A percentile compares a stretch with the other conserved stretches of the same genome.
Evolutionary conservation across 1,284 basidiomycete species (phyloP).

Genomic region (Naganishia sp.): DNA sequence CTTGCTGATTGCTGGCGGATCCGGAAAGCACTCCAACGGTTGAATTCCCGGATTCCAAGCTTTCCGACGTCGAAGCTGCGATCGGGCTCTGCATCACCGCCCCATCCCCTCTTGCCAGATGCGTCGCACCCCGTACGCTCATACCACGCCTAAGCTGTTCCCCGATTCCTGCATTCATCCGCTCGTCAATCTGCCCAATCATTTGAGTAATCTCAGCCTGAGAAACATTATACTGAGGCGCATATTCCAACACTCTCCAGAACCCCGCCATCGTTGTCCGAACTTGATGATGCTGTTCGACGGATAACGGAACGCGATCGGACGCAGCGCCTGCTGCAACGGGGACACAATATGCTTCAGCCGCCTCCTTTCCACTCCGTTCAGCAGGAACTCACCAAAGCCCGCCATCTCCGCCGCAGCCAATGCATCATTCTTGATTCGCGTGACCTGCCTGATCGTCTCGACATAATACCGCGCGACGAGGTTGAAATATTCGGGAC

Average conservation of each 20-base stretch:
- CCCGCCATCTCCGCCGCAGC: background rate
- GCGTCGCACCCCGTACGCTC: too few species aligned
- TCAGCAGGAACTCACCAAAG: background rate
- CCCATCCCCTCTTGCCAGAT: too few species aligned
- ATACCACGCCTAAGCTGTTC: too few species aligned
- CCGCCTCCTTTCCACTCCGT: background rate
- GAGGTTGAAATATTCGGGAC: constrained; percentile 13
- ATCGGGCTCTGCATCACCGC: too few species aligned
- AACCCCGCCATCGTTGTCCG: background rate
- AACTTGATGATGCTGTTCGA: constrained; percentile 7
- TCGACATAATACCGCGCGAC: constrained; percentile 8
- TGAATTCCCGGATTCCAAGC: too few species aligned
- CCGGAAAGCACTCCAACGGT: too few species aligned
- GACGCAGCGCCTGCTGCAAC: background rate
- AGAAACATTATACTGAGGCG: constrained; percentile 1
- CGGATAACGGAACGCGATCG: background rate
- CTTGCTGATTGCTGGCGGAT: too few species aligned
- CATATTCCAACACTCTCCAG: background rate
- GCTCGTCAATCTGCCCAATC: background rate
- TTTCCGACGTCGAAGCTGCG: too few species aligned
- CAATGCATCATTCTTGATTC: constrained; percentile 3
- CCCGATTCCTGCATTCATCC: background rate
- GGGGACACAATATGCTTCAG: background rate
- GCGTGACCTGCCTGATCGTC: constrained; percentile 2
- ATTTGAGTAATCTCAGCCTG: constrained; percentile 1